Evolutionary conservation across 2,329 filamentous ascomycete species (phyloP).

Genomic region (Alternaria incomplexa): DNA sequence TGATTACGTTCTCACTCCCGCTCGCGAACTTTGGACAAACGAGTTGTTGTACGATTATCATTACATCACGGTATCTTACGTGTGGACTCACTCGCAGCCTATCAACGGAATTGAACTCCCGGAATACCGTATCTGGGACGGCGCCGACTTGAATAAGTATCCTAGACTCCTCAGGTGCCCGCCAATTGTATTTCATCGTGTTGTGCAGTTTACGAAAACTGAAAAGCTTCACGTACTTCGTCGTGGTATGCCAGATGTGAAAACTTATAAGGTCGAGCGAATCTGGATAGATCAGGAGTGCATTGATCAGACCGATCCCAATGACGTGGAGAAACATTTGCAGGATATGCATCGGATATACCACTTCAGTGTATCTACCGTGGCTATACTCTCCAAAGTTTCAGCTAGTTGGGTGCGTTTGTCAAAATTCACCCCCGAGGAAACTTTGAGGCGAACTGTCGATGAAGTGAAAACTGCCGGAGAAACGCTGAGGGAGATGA

Average conservation of each 20-base stretch:
- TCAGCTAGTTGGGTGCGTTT: not conserved
- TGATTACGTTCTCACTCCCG: not conserved
- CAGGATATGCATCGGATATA: not conserved
- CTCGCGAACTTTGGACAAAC: not conserved
- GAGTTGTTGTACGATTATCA: too few relatives aligned
- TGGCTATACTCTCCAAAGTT: not conserved
- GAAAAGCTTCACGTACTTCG: too few relatives aligned
- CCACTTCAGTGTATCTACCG: not conserved
- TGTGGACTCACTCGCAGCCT: not conserved
- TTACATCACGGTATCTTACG: not conserved
- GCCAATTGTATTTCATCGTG: not conserved
- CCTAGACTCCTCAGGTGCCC: not conserved
- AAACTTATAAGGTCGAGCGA: not conserved
- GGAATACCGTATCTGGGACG: not conserved
- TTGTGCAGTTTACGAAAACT: not conserved
- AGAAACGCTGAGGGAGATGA: accelerated
- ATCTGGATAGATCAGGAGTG: not conserved
- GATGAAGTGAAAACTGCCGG: too few relatives aligned
- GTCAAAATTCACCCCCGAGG: too few relatives aligned
- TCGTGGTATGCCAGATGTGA: too few relatives aligned
- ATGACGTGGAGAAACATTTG: not conserved
- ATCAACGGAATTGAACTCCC: accelerated
- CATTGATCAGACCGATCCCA: not conserved
- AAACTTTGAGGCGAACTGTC: too few relatives aligned
- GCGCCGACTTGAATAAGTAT: accelerated